phyloP scores from a whole-genome alignment of 345 rosid species.

The Dimocarpus longan region DNA sequence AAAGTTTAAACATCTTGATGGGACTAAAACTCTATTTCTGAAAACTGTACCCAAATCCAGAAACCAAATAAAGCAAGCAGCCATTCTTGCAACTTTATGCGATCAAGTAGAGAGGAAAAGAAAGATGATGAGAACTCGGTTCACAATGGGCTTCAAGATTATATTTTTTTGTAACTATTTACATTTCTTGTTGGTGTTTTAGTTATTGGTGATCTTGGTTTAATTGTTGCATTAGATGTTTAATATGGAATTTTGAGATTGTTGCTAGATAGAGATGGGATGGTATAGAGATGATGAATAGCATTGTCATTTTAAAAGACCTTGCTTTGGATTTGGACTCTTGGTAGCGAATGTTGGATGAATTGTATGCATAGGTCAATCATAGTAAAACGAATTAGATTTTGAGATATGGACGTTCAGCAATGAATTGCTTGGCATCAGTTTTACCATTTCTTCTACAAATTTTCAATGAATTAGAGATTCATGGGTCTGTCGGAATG shows the following conservation, averaged over 20 bases:
- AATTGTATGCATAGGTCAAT: background rate
- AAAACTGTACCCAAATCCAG: too few species aligned
- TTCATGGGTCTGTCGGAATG: background rate
- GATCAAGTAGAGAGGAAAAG: background rate
- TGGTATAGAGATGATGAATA: background rate
- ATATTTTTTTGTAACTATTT: too few species aligned
- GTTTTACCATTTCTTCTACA: background rate
- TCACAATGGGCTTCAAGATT: constrained; percentile 6
- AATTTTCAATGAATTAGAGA: background rate
- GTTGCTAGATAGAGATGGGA: background rate
- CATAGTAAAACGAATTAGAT: background rate
- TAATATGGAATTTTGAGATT: background rate
- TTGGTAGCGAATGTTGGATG: background rate
- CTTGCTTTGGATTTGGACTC: background rate
- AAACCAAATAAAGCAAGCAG: too few species aligned
- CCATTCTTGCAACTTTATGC: background rate
- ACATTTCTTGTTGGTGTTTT: background rate
- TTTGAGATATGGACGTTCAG: background rate
- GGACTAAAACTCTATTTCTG: too few species aligned
- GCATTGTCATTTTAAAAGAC: background rate
- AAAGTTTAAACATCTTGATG: too few species aligned
- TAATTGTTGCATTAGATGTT: background rate
- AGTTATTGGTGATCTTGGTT: background rate
- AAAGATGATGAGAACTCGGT: constrained; percentile 69
- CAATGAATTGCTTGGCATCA: background rate